Conservation (phyloP, 768 basidiomycete genomes). For the Dentipellis sp. region DNA sequence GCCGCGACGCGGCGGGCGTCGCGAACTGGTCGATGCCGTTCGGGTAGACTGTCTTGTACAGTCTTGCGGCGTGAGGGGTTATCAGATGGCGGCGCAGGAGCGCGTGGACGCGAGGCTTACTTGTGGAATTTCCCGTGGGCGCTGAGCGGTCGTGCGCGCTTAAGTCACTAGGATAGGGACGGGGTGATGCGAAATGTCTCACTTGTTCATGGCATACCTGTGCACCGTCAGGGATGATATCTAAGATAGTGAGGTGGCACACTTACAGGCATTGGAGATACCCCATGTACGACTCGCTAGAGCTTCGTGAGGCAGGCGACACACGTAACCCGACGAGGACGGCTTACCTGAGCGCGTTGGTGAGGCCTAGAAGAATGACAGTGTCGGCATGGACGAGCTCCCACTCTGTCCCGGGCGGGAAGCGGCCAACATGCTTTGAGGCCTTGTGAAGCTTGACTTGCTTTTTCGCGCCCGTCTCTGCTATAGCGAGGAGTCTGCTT, state of each 20-base stretch:
- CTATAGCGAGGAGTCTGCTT: conserved; percentile 38
- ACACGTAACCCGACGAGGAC: neutral
- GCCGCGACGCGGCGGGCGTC: conserved; percentile 29
- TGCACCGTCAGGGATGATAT: conserved; percentile 8
- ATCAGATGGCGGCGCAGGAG: neutral
- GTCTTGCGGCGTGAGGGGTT: conserved; percentile 22
- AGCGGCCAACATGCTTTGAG: conserved; percentile 28
- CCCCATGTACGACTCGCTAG: conserved; percentile 71
- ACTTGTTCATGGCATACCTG: conserved; percentile 49
- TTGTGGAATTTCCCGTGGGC: conserved; percentile 72
- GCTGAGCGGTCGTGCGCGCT: conserved; percentile 20
- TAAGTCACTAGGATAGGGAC: neutral
- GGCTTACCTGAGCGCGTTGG: conserved; percentile 57
- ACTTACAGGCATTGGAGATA: conserved; percentile 71
- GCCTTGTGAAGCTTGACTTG: conserved; percentile 31
- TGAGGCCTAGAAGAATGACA: conserved; percentile 60
- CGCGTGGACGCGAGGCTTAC: conserved; percentile 25
- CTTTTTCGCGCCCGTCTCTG: conserved; percentile 55
- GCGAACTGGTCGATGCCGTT: conserved; percentile 39
- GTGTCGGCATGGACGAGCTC: conserved; percentile 71
- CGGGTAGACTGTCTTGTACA: conserved; percentile 63
- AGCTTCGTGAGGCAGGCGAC: conserved; percentile 3
- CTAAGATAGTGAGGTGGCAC: neutral
- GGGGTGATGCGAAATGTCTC: conserved; percentile 10
- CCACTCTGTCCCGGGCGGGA: conserved; percentile 62